Evolutionary conservation across 352 stramenopile genomes (phyloP), one percentile per base, ranked within the genome.

Genomic region (Globisporangium nunn): DNA sequence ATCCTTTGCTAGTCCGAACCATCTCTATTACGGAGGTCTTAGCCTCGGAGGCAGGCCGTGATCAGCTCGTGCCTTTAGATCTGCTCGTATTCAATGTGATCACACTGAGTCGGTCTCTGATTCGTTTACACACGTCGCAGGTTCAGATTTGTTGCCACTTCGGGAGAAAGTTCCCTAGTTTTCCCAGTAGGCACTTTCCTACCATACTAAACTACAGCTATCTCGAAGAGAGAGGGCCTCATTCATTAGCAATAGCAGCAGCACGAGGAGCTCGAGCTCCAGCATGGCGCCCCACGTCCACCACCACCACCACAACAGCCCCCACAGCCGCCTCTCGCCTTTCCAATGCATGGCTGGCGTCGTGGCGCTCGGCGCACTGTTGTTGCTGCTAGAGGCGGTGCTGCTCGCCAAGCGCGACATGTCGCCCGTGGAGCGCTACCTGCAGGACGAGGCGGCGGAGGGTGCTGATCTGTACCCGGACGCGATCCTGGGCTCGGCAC

Each of bases 391-490:
- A 17, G 59, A 64, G 53, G 59, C n/a, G 31, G 41, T 39, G 46
- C 41, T 64, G 30, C 29, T 64, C 30, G 37, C 59, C 12, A 30
- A 15, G 11, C 14, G 30, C 40, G 52, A 37, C 7, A 18, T 54
- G 18, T 33, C 44, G n/a, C 52, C 54, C 10, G 40, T 64, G 18
- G 23, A 30, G 39, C 46, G 35, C 29, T 64, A 64, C 53, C 44
- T 64, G 29, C 30, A 53, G 47, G 29, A 58, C 12, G 68, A 74
- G 40, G 58, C 43, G 15, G 50, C 58, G n/a, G 72, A 75, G 47
- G 67, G 70, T 23, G 51, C 64, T 28, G 68, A 67, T 29, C 64
- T 81, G 41, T 79, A 81, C 52, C 72, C 72, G 17, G 65, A 70
- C 29, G 65, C 70, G 50, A 76, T 78, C 61, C 53, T 81, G 29